Conservation (phyloP, 345 rosid species). For the Trapa bicornis region DNA sequence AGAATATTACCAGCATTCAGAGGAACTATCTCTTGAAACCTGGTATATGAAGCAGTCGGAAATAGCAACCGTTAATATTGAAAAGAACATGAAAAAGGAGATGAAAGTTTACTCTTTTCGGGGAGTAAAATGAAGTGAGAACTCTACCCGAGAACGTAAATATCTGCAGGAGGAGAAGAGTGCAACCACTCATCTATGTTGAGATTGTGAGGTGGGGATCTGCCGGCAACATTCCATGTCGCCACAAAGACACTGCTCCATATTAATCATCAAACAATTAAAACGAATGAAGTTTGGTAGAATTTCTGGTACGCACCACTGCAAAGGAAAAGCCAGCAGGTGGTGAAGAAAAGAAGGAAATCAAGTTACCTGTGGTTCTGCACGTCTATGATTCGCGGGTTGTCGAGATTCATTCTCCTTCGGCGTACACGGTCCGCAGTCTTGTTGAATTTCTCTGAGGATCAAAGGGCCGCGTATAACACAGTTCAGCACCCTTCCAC, state of each 20-base stretch:
- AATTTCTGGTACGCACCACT: not conserved
- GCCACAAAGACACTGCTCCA: slow-evolving; percentile 72
- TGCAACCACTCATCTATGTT: slow-evolving; percentile 94
- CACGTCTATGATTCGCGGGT: slow-evolving; percentile 89
- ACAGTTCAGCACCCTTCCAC: not conserved
- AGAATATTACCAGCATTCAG: slow-evolving; percentile 92
- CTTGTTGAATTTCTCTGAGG: slow-evolving; percentile 67
- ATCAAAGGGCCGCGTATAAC: slow-evolving; percentile 5
- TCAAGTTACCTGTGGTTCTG: slow-evolving; percentile 64
- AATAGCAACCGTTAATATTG: not conserved
- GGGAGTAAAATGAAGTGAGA: not conserved
- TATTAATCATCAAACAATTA: not conserved
- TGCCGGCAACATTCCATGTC: slow-evolving; percentile 97
- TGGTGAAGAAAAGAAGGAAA: not conserved
- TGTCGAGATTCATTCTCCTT: slow-evolving; percentile 80
- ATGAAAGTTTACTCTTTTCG: not conserved
- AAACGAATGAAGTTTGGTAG: not conserved
- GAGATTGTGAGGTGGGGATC: slow-evolving; percentile 74
- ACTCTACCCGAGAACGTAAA: slow-evolving; percentile 84
- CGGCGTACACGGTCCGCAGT: slow-evolving; percentile 54
- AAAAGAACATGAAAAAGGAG: not conserved
- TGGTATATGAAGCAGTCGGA: slow-evolving; percentile 11
- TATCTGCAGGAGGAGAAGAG: slow-evolving; percentile 91
- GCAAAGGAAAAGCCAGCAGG: not conserved
- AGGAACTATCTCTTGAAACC: slow-evolving; percentile 99